Base-by-base conservation (phyloP, 208 protist species). In the Trypanosoma conorhini region DNA sequence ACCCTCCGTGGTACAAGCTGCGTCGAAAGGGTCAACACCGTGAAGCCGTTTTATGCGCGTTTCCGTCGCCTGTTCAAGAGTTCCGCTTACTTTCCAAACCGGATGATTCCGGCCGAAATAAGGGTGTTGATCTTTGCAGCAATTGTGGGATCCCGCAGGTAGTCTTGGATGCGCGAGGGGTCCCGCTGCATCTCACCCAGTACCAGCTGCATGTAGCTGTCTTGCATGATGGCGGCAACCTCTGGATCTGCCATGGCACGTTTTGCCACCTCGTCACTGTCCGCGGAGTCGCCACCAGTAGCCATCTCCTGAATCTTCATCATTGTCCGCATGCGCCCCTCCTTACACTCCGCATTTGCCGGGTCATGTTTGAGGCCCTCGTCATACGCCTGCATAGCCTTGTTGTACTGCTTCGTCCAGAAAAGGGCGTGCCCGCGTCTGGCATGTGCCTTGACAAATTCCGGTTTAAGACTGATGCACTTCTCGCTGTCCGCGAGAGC, bases 401-500 rank as follows among this genome's bases (percentile, higher is more conserved):
- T 96, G 74, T 97, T 93, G 85, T 98, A 98, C 81, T 99, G 93
- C 82, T 99, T 98, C 12, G 96, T 92, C 83, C 92, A 93, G 70
- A 97, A 92, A 80, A 96, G 97, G 17, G 87, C 88, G 67, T 97
- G 77, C 12, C 84, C 97, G 70, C 95, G 95, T 61, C 96, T 81
- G 31, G 83, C 86, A 77, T 97, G 88, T 40, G 88, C 96, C 81
- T 98, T 98, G 24, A 98, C 92, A 78, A 98, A 99, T 64, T 93
- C 92, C 12, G 97, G 97, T 73, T 98, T 96, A 61, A 99, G 74
- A 67, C 94, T 81, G 46, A 99, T 89, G 74, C 91, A 98, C 76
- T 97, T 98, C 64, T 99, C 94, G n/a, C 90, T 93, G 69, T 99
- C 98, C 70, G 97, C 95, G 54, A 98, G 79, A 19, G 94, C 97